These are phyloP conservation scores for Tylopilus plumbeoviolaceoides DNA, from an alignment of 768 basidiomycete species.

Conservation along the genomic window DNA sequence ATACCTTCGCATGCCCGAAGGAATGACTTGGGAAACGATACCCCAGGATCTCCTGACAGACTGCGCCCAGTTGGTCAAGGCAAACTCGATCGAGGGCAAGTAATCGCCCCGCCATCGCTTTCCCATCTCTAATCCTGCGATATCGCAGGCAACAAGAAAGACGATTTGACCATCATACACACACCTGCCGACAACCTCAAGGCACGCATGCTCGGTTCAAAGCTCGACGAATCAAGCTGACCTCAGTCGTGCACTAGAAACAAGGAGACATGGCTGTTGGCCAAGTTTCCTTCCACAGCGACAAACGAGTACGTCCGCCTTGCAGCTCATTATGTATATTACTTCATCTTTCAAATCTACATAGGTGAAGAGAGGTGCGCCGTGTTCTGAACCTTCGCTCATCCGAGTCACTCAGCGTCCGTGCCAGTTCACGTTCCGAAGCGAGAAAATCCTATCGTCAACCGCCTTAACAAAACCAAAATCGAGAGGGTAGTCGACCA, in stretches of 20 bases:
- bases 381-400: too few species aligned
- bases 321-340: too few species aligned
- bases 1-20: slow-evolving; percentile 83
- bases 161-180: slow-evolving; percentile 89
- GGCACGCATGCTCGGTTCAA: slow-evolving; percentile 39
- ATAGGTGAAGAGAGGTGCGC: too few species aligned
- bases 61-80: slow-evolving; percentile 94
- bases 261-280: slow-evolving; percentile 97
- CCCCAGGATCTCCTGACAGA: slow-evolving; percentile 75
- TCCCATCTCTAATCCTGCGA: neutral
- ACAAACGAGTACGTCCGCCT: slow-evolving; percentile 47
- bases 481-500: slow-evolving; percentile 48
- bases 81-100: slow-evolving; percentile 89
- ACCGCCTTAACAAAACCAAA: too few species aligned
- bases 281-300: slow-evolving; percentile 90
- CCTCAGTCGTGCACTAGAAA: slow-evolving; percentile 54
- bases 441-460: too few species aligned
- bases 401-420: too few species aligned
- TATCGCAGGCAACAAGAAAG: slow-evolving; percentile 86
- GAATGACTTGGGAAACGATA: slow-evolving; percentile 86
- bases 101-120: neutral
- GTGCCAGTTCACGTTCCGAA: too few species aligned
- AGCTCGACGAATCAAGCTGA: neutral
- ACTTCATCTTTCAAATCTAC: too few species aligned
- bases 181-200: slow-evolving; percentile 91